phyloP scores from a whole-genome alignment of 176 grass and related monocot species.

The Elymus sibiricus region DNA sequence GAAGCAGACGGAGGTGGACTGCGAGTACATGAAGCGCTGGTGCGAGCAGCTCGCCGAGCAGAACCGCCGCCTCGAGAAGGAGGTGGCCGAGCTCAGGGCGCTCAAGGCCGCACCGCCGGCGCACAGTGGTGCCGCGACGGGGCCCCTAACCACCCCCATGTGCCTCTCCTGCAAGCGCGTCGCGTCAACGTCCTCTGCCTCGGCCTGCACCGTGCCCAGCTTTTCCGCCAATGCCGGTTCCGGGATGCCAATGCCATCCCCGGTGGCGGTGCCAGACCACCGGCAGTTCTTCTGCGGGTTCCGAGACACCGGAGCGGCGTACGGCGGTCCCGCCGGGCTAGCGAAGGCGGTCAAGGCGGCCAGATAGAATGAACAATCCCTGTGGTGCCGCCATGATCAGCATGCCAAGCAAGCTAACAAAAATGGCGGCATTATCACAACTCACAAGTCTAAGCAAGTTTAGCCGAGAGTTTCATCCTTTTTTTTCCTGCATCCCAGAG shows the following conservation, averaged over 20 bases:
- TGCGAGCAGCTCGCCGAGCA: constrained; percentile 88
- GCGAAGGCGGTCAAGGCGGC: constrained; percentile 41
- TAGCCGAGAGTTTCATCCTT: background rate
- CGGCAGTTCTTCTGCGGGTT: constrained; percentile 44
- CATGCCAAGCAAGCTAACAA: background rate
- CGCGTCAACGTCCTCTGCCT: constrained; percentile 17
- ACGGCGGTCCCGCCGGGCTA: background rate
- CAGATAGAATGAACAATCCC: constrained; percentile 2
- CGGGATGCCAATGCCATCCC: background rate
- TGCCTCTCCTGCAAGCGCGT: constrained; percentile 82
- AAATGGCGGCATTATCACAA: background rate
- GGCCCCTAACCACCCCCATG: constrained; percentile 71
- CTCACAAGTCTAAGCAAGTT: constrained; percentile 7
- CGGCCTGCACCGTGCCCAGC: background rate
- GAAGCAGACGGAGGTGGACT: constrained; percentile 98
- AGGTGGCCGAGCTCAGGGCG: constrained; percentile 79
- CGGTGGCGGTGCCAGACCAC: constrained; percentile 17
- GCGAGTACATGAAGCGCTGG: constrained; percentile 85
- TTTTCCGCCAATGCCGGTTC: background rate
- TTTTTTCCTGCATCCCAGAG: background rate
- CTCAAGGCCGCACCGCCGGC: constrained; percentile 46
- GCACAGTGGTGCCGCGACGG: constrained; percentile 13
- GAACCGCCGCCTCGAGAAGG: constrained; percentile 83
- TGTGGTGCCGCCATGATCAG: background rate
- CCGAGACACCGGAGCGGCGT: constrained; percentile 15